phyloP scores from a whole-genome alignment of 345 rosid genomes.

The Citrus sp. region DNA sequence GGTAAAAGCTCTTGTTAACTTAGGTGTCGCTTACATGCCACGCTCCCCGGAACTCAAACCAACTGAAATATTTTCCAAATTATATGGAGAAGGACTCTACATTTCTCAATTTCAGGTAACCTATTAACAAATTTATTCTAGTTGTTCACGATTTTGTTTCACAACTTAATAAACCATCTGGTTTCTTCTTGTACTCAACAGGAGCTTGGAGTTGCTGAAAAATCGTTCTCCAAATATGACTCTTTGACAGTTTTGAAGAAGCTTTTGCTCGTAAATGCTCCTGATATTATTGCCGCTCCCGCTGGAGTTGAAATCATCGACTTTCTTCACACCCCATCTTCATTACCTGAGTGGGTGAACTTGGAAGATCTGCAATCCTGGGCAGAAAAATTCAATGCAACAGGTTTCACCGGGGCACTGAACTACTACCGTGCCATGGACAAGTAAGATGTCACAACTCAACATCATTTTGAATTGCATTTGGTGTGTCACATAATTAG shows the following conservation, averaged over 20 bases:
- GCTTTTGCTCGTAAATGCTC: slow-evolving; percentile 21
- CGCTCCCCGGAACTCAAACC: slow-evolving; percentile 21
- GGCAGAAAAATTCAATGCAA: slow-evolving; percentile 24
- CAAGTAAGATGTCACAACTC: background rate
- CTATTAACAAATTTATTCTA: too few relatives aligned
- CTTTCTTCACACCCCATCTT: slow-evolving; percentile 28
- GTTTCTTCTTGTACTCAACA: background rate
- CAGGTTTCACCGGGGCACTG: slow-evolving; percentile 30
- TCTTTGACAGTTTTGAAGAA: slow-evolving; percentile 26
- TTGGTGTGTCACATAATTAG: too few relatives aligned
- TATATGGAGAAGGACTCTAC: slow-evolving; percentile 23
- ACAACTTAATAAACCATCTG: background rate
- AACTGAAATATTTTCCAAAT: background rate
- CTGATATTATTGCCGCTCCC: slow-evolving; percentile 25
- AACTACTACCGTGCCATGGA: slow-evolving; percentile 32
- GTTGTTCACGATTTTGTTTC: too few relatives aligned
- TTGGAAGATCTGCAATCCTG: slow-evolving; percentile 27
- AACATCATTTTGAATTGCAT: too few relatives aligned
- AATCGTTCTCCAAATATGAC: slow-evolving; percentile 25
- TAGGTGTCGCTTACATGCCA: slow-evolving; percentile 20
- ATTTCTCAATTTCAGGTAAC: slow-evolving; percentile 22
- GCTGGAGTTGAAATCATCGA: slow-evolving; percentile 25
- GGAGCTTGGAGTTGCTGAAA: slow-evolving; percentile 28
- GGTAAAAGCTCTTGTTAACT: slow-evolving; percentile 25
- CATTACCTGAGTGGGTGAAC: slow-evolving; percentile 26